Evolutionary conservation across 768 basidiomycete species (phyloP).

Genomic region (Macrolepiota fuliginosa): DNA sequence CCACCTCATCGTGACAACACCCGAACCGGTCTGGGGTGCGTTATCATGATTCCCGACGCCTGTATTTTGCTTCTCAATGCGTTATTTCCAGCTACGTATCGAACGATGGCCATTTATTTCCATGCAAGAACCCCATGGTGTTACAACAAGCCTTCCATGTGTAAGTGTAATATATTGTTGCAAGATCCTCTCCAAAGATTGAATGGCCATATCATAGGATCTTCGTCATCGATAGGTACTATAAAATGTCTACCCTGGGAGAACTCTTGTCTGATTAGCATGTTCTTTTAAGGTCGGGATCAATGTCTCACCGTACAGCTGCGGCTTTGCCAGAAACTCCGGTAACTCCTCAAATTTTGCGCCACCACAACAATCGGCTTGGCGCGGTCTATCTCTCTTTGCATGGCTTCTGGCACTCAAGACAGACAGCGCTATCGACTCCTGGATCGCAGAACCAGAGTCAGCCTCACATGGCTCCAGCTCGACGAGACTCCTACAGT

Average conservation of each 20-base stretch:
- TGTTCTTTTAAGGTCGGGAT: constrained; percentile 39
- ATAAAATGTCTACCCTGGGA: background rate
- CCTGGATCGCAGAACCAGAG: background rate
- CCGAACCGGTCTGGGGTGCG: constrained; percentile 14
- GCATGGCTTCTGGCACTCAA: constrained; percentile 54
- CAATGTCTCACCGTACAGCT: constrained; percentile 42
- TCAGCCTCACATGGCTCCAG: constrained; percentile 14
- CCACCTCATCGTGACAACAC: constrained; percentile 14
- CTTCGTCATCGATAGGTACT: constrained; percentile 51
- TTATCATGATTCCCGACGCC: background rate
- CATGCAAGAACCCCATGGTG: constrained; percentile 50
- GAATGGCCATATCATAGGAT: constrained; percentile 10
- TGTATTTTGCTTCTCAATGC: background rate
- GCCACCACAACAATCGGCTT: constrained; percentile 42
- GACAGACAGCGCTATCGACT: constrained; percentile 35
- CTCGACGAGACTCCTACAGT: constrained; percentile 53
- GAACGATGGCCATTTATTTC: constrained; percentile 53
- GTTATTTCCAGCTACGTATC: constrained; percentile 42
- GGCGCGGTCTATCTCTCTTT: constrained; percentile 60
- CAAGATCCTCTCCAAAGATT: background rate
- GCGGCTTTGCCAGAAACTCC: constrained; percentile 42
- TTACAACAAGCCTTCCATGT: constrained; percentile 59
- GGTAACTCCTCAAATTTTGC: constrained; percentile 7
- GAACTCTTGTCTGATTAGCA: background rate
- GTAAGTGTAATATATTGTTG: constrained; percentile 31